Evolutionary conservation across 202 grass and related monocot genomes (phyloP), one percentile per base, ranked within the genome.

Genomic region (Thinopyrum obtusiflorum): DNA sequence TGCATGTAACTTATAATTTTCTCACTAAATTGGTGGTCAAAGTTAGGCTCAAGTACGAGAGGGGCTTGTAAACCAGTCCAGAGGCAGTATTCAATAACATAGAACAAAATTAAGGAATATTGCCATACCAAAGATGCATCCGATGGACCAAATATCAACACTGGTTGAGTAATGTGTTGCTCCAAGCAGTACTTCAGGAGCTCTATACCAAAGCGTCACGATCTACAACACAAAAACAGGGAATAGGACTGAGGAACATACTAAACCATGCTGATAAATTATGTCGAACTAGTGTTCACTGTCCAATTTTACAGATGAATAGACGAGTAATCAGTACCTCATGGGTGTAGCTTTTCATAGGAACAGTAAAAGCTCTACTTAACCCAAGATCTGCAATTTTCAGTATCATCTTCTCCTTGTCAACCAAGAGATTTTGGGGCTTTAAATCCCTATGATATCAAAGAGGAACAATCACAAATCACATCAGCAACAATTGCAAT

Each of bases 201-300:
- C 97, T 90, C 93, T 94, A 61, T 99, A 99, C 97, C 97, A 99
- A 62, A 99, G 92, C 11, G 97, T 97, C 17, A 96, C 93, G 72
- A 99, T 99, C 97, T 99, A 84, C 88, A 74, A 35, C 51, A 61
- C 17, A 5, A 23, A 60, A 31, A 68, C 17, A 26, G 8, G n/a
- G 26, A 68, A 73, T 4, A 81, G 1, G 31, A 53, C 49, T 61
- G 28, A 27, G 32, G 24, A 70, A 79, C 9, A 65, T 53, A 25
- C 4, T 53, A 78, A 17, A 77, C 4, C 47, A 82, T 70, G 47
- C 12, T 82, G 31, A 61, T 55, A 55, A 76, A 76, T 76, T 55
- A 31, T 6, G 27, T n/a, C 17, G 47, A 53, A 74, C 24, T 27
- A 74, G 42, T 20, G 14, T 29, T 74, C 42, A 49, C 14, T 49